Base-by-base conservation (phyloP, 768 basidiomycete species). In the Phlebiopsis flavidoalba region DNA sequence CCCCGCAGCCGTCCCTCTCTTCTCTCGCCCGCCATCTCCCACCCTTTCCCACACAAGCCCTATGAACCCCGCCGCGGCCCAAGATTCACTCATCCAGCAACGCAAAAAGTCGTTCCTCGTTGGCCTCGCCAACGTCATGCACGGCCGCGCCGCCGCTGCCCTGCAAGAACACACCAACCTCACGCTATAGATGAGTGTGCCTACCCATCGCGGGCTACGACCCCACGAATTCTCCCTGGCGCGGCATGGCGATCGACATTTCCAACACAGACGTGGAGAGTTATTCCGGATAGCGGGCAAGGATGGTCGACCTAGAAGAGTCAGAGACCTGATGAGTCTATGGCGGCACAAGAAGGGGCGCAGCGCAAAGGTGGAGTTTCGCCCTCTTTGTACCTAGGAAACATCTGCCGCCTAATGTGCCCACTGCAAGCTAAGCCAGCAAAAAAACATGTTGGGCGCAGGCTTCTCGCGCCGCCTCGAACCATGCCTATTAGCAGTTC, bases 291-390 rank as follows among this genome's bases (percentile, higher is more conserved):
- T 93, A 19, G 87, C 84, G 2, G 89, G 88, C 17, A 87, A 81
- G 70, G 89, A 92, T 65, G n/a, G 74, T 93, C 49, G 87, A 89
- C 69, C 71, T 93, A n/a, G 86, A 88, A n/a, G n/a, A n/a, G n/a
- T n/a, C n/a, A n/a, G n/a, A n/a, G n/a, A n/a, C n/a, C 73, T 93
- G 10, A n/a, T 93, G 87, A 85, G 78, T 77, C n/a, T 12, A 62
- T 83, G 46, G 86, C 89, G 49, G 74, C 74, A 60, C 79, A 83
- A 63, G 66, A 74, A 37, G 91, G 92, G 24, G 91, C n/a, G 91
- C 31, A 76, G 77, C 17, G 71, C 74, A 63, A 83, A 79, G 67
- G 91, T 91, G 74, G n/a, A 67, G 81, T 67, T 15, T 26, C 19
- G 19, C 31, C n/a, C 6, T 22, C 47, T 10, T 53, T 48, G 56